A percentile compares a stretch with the other conserved stretches of the same genome.
phyloP scores from a whole-genome alignment of 1,284 basidiomycete genomes.

The Exsudoporus floridanus region DNA sequence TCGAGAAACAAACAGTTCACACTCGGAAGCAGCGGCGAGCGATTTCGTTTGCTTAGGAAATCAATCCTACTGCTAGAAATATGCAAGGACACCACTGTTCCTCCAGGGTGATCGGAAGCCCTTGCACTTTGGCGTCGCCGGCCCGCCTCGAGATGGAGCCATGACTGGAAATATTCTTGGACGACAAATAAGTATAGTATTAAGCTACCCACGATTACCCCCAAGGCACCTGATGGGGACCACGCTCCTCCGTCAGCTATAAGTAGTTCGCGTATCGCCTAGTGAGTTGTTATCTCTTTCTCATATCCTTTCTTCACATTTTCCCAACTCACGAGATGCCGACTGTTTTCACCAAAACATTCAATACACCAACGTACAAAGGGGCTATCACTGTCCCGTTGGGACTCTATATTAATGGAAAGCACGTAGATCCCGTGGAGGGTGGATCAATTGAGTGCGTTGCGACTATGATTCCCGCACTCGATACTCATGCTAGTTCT shows the following conservation, averaged over 20 bases:
- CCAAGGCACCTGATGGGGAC: neutral
- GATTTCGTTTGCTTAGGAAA: too few relatives aligned
- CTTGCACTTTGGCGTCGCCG: neutral
- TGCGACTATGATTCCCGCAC: neutral
- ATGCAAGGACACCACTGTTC: too few relatives aligned
- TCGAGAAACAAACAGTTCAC: too few relatives aligned
- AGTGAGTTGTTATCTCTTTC: neutral
- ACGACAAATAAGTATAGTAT: neutral
- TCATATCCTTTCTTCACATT: neutral
- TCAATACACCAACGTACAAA: conserved; percentile 29
- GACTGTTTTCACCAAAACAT: conserved; percentile 19
- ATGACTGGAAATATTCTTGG: neutral
- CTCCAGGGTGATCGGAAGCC: neutral
- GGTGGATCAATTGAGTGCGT: conserved; percentile 28
- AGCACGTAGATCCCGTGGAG: conserved; percentile 25
- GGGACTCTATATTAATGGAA: conserved; percentile 32
- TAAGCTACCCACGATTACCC: neutral
- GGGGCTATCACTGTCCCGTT: conserved; percentile 24
- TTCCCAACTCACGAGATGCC: conserved; percentile 15
- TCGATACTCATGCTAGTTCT: neutral
- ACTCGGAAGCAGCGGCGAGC: too few relatives aligned
- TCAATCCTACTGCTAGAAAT: too few relatives aligned
- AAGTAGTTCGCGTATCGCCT: neutral
- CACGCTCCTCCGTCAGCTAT: neutral
- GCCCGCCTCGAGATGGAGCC: neutral